These are phyloP conservation scores for Trifolium fragiferum DNA, from an alignment of 306 rosid genomes.

Conservation along the genomic window DNA sequence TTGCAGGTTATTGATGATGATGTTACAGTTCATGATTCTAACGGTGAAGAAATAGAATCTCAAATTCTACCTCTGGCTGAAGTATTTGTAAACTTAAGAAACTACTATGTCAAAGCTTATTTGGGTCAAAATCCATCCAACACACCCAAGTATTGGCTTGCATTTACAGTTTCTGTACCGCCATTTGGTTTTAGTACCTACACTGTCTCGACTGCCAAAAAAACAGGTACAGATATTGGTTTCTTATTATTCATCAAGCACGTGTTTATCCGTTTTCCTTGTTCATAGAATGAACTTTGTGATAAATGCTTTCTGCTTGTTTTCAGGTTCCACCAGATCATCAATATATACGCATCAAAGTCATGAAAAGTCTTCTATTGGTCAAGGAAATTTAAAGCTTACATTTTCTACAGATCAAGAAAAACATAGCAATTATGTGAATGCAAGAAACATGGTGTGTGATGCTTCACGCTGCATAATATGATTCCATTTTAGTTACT, in stretches of 20 bases:
- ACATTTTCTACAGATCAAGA: slow-evolving; percentile 57
- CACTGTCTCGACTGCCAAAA: slow-evolving; percentile 55
- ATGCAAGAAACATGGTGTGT: slow-evolving; percentile 59
- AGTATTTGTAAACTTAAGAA: slow-evolving; percentile 55
- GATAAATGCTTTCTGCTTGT: slow-evolving; percentile 35
- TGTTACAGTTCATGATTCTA: slow-evolving; percentile 64
- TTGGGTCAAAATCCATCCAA: slow-evolving; percentile 58
- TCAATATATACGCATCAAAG: slow-evolving; percentile 45
- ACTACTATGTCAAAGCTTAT: slow-evolving; percentile 65
- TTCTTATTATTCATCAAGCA: slow-evolving; percentile 33
- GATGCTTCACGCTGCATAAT: slow-evolving; percentile 29
- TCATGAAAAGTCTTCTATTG: slow-evolving; percentile 54
- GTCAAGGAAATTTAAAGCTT: slow-evolving; percentile 77
- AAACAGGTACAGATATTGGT: slow-evolving; percentile 44
- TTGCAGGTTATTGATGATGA: slow-evolving; percentile 60
- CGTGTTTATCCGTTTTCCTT: slow-evolving; percentile 32
- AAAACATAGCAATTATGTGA: slow-evolving; percentile 58
- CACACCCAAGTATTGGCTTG: slow-evolving; percentile 79
- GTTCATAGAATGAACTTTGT: slow-evolving; percentile 29
- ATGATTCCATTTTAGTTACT: slow-evolving; percentile 32
- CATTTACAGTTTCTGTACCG: slow-evolving; percentile 76
- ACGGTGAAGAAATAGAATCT: slow-evolving; percentile 70
- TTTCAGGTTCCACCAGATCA: slow-evolving; percentile 73
- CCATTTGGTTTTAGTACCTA: slow-evolving; percentile 91
- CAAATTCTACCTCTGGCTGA: slow-evolving; percentile 70